Evolutionary conservation across 2,329 filamentous ascomycete species (phyloP), one percentile per base, ranked within the genome.

Genomic region (Beauveria sp.): DNA sequence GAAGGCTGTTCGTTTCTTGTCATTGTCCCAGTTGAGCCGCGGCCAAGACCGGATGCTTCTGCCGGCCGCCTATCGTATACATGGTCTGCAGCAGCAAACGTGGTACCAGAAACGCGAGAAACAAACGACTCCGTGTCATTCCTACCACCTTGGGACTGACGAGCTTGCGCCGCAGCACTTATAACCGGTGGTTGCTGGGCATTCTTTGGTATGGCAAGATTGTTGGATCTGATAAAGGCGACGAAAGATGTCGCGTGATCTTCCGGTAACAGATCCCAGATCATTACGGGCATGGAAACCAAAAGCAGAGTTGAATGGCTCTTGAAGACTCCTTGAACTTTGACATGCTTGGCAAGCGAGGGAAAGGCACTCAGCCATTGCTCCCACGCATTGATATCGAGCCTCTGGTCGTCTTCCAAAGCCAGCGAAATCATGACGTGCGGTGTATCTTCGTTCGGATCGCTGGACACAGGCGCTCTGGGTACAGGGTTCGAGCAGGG

Each of bases 341-440:
- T 84, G 69, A 84, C 82, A 64, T 84, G 82, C 65, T 82, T 85
- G 48, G 83, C 83, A 61, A 86, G 73, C 2, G 81, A 79, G 0
- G 83, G 83, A 64, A 85, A 84, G 20, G 75, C 77, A 31, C 75
- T 71, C 3, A 86, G 74, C 83, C 83, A 86, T 60, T 79, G 76
- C 67, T 85, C 79, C 82, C 83, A 86, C 5, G 81, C 81, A 61
- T 81, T 78, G n/a, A 86, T 72, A 52, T 85, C 83, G 1, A 85
- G 70, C 16, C 75, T 73, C 64, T 85, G 82, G 57, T 86, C 77
- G 12, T 83, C 82, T 66, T 86, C 83, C 1, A 86, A 72, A 0
- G 83, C 82, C 6, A 86, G 69, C 0, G 83, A 85, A 34, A 86
- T 83, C 79, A 86, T 83, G 46, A 86, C 83, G 65, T 86, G 83